A percentile compares a stretch with the other conserved stretches of the same genome.
These are phyloP conservation scores for Pyrenophora tritici-repentis DNA, from an alignment of 2,329 filamentous ascomycete species.

Conservation along the genomic window DNA sequence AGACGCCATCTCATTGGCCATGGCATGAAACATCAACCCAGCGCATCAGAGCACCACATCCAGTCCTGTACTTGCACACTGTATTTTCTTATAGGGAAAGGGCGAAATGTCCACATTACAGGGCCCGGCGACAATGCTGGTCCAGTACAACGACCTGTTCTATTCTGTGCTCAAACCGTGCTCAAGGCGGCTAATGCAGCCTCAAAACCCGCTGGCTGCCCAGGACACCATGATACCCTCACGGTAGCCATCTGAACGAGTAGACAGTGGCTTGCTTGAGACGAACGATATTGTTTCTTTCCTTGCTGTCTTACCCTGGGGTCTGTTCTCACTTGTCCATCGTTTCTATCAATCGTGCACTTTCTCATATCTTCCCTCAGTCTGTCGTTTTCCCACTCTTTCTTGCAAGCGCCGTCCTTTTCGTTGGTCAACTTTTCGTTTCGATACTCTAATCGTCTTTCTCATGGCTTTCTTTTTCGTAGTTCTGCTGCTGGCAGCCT, in stretches of 20 bases:
- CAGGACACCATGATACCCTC: constrained; percentile 30
- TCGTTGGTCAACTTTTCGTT: constrained; percentile 13
- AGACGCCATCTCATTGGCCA: constrained; percentile 29
- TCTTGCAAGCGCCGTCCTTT: constrained; percentile 16
- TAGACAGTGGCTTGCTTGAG: constrained; percentile 35
- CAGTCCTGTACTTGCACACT: constrained; percentile 34
- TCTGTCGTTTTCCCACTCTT: constrained; percentile 18
- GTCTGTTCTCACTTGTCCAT: constrained; percentile 34
- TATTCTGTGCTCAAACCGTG: constrained; percentile 46
- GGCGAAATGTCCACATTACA: constrained; percentile 32
- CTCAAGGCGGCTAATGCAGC: constrained; percentile 45
- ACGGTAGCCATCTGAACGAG: constrained; percentile 29
- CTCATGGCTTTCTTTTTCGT: constrained; percentile 32
- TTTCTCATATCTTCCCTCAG: constrained; percentile 24
- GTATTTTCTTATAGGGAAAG: constrained; percentile 20
- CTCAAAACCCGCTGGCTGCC: constrained; percentile 43
- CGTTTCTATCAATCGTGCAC: constrained; percentile 39
- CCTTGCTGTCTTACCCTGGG: constrained; percentile 27
- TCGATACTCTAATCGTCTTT: constrained; percentile 25
- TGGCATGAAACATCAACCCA: constrained; percentile 32
- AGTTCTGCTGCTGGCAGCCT: constrained; percentile 48
- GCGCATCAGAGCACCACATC: constrained; percentile 28
- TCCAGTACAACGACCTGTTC: constrained; percentile 37
- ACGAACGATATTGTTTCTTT: constrained; percentile 28
- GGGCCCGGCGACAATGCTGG: constrained; percentile 30